Base-by-base conservation (phyloP, 805 yeast genomes). In the Candida hispaniensis region DNA sequence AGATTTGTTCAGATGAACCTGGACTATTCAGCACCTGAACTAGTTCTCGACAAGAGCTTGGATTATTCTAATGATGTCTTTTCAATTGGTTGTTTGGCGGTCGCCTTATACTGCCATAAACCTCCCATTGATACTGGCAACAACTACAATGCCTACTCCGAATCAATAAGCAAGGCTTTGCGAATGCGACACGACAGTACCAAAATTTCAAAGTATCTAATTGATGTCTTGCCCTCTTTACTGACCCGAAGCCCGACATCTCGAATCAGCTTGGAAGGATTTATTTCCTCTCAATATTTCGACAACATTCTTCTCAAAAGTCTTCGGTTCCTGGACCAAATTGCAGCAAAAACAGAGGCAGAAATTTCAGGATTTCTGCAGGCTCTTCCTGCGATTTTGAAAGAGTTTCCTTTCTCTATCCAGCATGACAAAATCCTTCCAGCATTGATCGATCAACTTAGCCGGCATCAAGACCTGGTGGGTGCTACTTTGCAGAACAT, bases 21-120 rank as follows among this genome's bases (percentile, higher is more conserved):
- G 44, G 75, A 79, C 50, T 91, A 67, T 52, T 59, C 80, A 1
- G 91, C 94, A 0, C 98, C 98, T 0, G 94, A 85, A 49, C 59
- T 88, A 19, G 62, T 86, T 1, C 47, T 77, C 5, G 83, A 81
- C 41, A 69, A 69, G 38, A 64, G 67, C 14, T 60, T 82, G 3
- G 73, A 71, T 19, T 70, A 71, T 19, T 72, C 73, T 12, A 75
- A 79, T 48, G 99, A 91, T 52, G 68, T 81, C 21, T 91, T 86
- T 65, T 73, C 95, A 0, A 49, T 91, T 7, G 97, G 93, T 1
- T 67, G 81, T 45, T 52, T 91, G 39, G 73, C 85, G 3, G 78
- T 67, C 51, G 75, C 72, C 44, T 55, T 86, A 3, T 86, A 80
- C 55, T 43, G 53, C 14, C 66, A 67, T 8, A 69, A 69, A 11